These are phyloP conservation scores for Syncephalastrum racemosum DNA, from an alignment of 371 early-diverging fungal species.

Conservation along the genomic window DNA sequence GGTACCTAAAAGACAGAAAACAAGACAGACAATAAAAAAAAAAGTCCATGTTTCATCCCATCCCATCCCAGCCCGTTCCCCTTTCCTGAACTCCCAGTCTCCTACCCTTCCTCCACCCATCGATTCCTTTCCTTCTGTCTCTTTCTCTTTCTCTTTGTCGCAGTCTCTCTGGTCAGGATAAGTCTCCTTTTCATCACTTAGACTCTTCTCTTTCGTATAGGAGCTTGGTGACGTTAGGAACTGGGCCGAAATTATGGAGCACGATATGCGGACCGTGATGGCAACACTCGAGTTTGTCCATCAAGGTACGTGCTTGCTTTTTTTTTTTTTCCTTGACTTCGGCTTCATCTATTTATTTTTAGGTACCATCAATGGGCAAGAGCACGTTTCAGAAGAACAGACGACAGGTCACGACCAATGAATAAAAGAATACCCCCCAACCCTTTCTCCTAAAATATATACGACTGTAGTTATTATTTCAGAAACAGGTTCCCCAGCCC, in stretches of 20 bases:
- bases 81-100: neutral
- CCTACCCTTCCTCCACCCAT: slow-evolving; percentile 2
- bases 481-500: slow-evolving; percentile 64
- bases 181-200: slow-evolving; percentile 2
- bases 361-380: too few relatives aligned
- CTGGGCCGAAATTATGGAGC: slow-evolving; percentile 65
- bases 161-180: neutral
- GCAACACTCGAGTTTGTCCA: slow-evolving; percentile 32
- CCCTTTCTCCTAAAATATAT: too few relatives aligned
- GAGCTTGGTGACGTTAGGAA: slow-evolving; percentile 83
- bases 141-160: slow-evolving; percentile 5
- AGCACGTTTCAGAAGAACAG: too few relatives aligned
- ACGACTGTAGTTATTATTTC: slow-evolving; percentile 1
- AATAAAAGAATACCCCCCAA: too few relatives aligned
- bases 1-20: slow-evolving; percentile 23
- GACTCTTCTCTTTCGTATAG: slow-evolving; percentile 22
- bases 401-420: too few relatives aligned
- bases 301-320: slow-evolving; percentile 16
- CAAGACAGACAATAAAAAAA: slow-evolving; percentile 1
- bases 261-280: slow-evolving; percentile 30
- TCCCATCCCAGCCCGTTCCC: slow-evolving; percentile 1
- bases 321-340: too few relatives aligned
- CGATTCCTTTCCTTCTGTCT: neutral
- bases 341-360: too few relatives aligned
- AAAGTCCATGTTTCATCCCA: neutral